Conservation (phyloP, 2,329 filamentous ascomycete genomes). For the Alternaria triticina region DNA sequence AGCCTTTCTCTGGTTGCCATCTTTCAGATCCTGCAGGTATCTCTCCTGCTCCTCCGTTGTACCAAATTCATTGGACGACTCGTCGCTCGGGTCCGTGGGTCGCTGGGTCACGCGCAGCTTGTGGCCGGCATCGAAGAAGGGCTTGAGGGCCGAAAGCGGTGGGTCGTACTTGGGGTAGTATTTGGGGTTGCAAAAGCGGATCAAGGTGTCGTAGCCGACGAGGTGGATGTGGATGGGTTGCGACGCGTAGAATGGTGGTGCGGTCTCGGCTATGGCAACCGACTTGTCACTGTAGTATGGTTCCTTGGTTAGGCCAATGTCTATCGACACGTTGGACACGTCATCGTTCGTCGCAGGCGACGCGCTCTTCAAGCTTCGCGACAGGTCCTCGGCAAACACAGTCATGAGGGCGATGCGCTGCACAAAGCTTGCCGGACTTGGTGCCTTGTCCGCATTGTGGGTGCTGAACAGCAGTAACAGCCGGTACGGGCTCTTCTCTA, state of each 20-base stretch:
- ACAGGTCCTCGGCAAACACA: conserved; percentile 66
- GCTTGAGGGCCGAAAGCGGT: conserved; percentile 62
- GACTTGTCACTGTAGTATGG: conserved; percentile 80
- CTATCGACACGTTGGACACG: conserved; percentile 50
- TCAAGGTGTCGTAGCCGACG: conserved; percentile 77
- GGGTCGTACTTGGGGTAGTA: conserved; percentile 64
- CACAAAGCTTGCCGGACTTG: conserved; percentile 71
- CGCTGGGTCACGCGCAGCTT: conserved; percentile 69
- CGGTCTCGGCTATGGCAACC: conserved; percentile 58
- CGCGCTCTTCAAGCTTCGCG: conserved; percentile 21
- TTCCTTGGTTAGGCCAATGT: conserved; percentile 73
- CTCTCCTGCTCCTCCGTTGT: conserved; percentile 59
- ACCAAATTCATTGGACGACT: conserved; percentile 63
- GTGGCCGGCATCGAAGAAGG: conserved; percentile 67
- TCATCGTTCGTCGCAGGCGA: conserved; percentile 4
- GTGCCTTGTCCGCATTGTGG: conserved; percentile 70
- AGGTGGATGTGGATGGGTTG: conserved; percentile 67
- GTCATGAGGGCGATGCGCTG: conserved; percentile 75
- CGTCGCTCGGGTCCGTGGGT: conserved; percentile 49
- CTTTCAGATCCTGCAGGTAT: conserved; percentile 61
- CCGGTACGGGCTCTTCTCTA: conserved; percentile 50
- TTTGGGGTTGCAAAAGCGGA: conserved; percentile 73
- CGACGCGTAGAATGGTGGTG: conserved; percentile 43
- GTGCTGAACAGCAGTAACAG: conserved; percentile 67
- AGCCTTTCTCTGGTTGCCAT: conserved; percentile 56